Evolutionary conservation across 306 rosid species (phyloP), one percentile per base, ranked within the genome.

Genomic region (Glycyrrhiza uralensis): DNA sequence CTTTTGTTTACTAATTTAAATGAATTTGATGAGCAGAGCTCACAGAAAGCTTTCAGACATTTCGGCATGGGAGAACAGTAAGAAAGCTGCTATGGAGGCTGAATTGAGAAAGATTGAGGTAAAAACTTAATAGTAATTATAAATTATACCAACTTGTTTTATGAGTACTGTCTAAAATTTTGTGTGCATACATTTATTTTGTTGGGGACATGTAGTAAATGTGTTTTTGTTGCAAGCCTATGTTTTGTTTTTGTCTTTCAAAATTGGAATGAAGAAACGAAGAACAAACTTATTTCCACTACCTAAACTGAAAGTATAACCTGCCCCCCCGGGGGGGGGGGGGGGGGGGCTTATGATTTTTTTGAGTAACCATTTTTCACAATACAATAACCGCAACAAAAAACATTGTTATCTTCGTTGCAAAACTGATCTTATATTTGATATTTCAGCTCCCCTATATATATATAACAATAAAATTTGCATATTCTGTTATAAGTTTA

Each of bases 11-110:
- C 9, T 75, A 42, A 65, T 63, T 36, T 58, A 22, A 33, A n/a
- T 73, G 29, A 22, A 77, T 71, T 41, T 73, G 22, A 38, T 62
- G 80, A 54, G 12, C 84, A 92, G 98, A 63, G 90, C 98, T 26
- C 88, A 88, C 5, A 92, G 86, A 57, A 88, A 79, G 65, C 75
- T 88, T 50, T 85, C 98, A 45, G 38, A 73, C 15, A 30, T 93
- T 82, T 81, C 80, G 19, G 77, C 96, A 56, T 93, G 98, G 98
- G 98, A 93, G 80, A 93, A 86, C 66, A 82, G 88, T 80, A 79
- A 72, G 76, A 90, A 85, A 84, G 96, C 96, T 42, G 35, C 76
- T 14, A 52, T 80, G 11, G 98, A 90, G 47, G 96, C 96, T 32
- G 86, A 93, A 68, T 62, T 93, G 65, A 93, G 76, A 62, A 77